These are phyloP conservation scores for Lenzites betulinus DNA, from an alignment of 768 basidiomycete genomes.

Conservation along the genomic window DNA sequence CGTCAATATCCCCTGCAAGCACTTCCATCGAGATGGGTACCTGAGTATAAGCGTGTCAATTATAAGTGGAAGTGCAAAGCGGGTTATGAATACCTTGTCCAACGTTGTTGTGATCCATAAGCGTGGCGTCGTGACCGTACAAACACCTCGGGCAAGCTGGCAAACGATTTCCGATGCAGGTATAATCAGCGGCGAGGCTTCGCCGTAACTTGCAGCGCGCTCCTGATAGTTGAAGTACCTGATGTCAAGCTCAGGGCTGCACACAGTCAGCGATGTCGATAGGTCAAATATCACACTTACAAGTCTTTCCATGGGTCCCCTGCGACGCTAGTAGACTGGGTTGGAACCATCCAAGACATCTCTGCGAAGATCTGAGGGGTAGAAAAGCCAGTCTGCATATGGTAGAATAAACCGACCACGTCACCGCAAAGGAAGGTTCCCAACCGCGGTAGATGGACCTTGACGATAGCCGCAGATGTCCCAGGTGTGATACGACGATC, in stretches of 20 bases:
- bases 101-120: background rate
- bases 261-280: background rate
- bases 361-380: background rate
- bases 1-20: background rate
- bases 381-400: background rate
- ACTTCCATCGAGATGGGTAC: background rate
- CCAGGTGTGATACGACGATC: background rate
- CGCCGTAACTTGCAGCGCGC: background rate
- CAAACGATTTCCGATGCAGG: background rate
- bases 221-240: background rate
- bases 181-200: background rate
- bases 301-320: background rate
- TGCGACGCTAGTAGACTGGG: background rate
- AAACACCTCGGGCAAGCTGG: conserved; percentile 2
- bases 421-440: background rate
- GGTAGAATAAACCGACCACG: background rate
- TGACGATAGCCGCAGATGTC: background rate
- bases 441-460: background rate
- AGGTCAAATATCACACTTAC: background rate
- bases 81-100: background rate
- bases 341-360: background rate
- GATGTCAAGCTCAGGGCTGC: background rate
- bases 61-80: background rate
- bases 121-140: background rate
- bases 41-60: background rate